Evolutionary conservation across 495 filamentous ascomycete genomes (phyloP).

Genomic region (Penicillium canariense): DNA sequence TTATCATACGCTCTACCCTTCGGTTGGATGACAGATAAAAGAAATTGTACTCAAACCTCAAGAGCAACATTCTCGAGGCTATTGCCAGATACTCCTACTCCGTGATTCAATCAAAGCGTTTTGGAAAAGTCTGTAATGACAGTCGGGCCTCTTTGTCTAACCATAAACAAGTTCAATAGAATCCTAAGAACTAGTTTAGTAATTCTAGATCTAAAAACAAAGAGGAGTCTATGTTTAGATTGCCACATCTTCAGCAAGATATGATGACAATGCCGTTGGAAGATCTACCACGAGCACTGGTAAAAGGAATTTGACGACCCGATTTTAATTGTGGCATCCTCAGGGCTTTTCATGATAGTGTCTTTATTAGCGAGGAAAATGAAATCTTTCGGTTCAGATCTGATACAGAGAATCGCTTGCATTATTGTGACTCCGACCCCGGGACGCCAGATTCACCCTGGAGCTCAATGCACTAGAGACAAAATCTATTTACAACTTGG

Average conservation of each 20-base stretch:
- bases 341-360: no score
- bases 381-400: no score
- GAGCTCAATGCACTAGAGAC: background rate
- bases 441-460: no score
- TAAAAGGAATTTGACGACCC: no score
- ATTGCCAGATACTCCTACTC: background rate
- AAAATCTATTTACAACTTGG: conserved; percentile 26
- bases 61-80: background rate
- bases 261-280: background rate
- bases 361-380: no score
- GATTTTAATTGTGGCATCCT: no score
- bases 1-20: background rate
- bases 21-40: no score
- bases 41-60: no score
- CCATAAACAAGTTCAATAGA: background rate
- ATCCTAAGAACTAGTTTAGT: no score
- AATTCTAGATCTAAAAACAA: no score
- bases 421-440: no score
- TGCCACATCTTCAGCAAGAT: background rate
- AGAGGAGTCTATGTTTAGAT: background rate
- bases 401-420: no score
- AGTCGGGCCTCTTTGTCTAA: background rate
- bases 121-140: background rate
- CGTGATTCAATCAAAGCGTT: background rate
- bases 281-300: background rate